Percentiles rank a stretch among this genome's conserved stretches.
Conservation (phyloP, 1,139 yeast genomes). For the Pichia sp. region DNA sequence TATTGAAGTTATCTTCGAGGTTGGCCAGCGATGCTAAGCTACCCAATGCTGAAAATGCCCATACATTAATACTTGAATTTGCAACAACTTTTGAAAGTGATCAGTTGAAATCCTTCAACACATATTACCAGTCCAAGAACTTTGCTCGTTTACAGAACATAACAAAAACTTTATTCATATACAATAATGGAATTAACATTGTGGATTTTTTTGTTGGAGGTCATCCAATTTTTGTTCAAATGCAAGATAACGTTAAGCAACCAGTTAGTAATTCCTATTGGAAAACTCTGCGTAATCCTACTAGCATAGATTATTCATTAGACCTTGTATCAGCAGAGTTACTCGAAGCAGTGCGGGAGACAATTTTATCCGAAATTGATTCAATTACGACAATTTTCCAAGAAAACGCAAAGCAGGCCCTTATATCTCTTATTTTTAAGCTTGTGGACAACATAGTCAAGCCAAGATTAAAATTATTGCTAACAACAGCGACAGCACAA, state of each 20-base stretch:
- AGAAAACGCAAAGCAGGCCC: constrained; percentile 58
- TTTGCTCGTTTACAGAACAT: constrained; percentile 72
- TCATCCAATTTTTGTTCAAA: constrained; percentile 63
- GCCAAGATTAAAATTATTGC: constrained; percentile 57
- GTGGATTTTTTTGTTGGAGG: constrained; percentile 80
- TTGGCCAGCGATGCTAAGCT: constrained; percentile 45
- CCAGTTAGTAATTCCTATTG: constrained; percentile 35
- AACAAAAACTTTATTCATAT: constrained; percentile 72
- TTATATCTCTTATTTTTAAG: constrained; percentile 68
- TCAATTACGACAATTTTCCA: constrained; percentile 71
- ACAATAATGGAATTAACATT: constrained; percentile 81
- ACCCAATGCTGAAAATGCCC: constrained; percentile 47
- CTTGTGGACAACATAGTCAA: constrained; percentile 74
- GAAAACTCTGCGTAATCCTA: constrained; percentile 45
- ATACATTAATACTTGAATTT: constrained; percentile 58
- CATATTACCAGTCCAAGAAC: constrained; percentile 53
- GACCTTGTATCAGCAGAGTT: constrained; percentile 24
- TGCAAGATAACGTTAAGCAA: constrained; percentile 35
- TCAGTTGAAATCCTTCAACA: constrained; percentile 53
- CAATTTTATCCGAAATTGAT: constrained; percentile 65
- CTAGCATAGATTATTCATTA: constrained; percentile 32
- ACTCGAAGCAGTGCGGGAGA: constrained; percentile 26
- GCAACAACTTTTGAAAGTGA: constrained; percentile 74
- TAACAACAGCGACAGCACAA: constrained; percentile 60
- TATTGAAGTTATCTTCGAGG: constrained; percentile 62